Base-by-base conservation (phyloP, 2,329 filamentous ascomycete species). In the Cladorrhinum sp. region DNA sequence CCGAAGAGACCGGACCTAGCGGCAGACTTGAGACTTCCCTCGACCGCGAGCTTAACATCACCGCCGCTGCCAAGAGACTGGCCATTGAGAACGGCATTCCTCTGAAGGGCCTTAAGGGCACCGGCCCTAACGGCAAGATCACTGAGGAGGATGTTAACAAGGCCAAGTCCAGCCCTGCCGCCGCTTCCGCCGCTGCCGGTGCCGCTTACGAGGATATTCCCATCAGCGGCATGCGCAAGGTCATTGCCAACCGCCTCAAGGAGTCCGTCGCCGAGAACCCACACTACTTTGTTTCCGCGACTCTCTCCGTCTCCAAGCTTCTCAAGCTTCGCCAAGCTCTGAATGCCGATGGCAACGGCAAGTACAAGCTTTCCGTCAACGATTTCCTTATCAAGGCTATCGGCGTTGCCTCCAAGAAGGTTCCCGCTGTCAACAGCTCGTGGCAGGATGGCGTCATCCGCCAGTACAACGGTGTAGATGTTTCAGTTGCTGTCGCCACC, bases 311-410 rank as follows among this genome's bases (percentile, higher is more conserved):
- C 66, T 85, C 83, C 77, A 98, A 98, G 86, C 90, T 99, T 54
- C 82, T 96, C 72, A 98, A 97, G 84, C 92, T 99, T 70, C 92
- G 95, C 72, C 86, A 91, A 79, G 92, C 94, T 62, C 86, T 99
- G 68, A 99, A 99, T 81, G 86, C 87, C 73, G 88, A 90, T 12
- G 82, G 91, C 53, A 89, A 96, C 65, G 95, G 94, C 79, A 88
- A 92, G 78, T 99, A 96, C 86, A 99, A 97, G 86, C 90, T 99
- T 62, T 97, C 93, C n/a, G 92, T 99, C 79, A 99, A 99, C 80
- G 95, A 99, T 80, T 96, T 99, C 85, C 84, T 99, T 66, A 92
- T 99, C 85, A 99, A 99, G 86, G 95, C 94, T 69, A 91, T 94
- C 62, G 91, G 86, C 62, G 82, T 90, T 65, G 95, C 95, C 64